phyloP scores from a whole-genome alignment of 345 rosid species.

The Garcia nutans region DNA sequence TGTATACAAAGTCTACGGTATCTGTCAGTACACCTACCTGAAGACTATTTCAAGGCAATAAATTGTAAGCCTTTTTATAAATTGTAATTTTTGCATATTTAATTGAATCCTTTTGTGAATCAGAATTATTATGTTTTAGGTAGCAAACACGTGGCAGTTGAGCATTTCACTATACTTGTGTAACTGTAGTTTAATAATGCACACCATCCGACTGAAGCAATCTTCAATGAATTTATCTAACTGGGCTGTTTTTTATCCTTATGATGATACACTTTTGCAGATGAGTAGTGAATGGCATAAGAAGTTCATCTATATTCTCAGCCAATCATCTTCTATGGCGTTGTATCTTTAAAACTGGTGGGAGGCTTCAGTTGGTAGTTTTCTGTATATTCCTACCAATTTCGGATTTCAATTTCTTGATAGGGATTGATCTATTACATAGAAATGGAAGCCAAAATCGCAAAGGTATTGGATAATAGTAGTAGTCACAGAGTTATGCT shows the following conservation, averaged over 20 bases:
- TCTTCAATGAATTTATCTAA: background rate
- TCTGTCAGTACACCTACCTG: too few relatives aligned
- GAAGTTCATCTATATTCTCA: too few relatives aligned
- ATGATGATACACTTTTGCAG: background rate
- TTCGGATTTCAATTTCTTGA: conserved; percentile 48
- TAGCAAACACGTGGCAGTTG: too few relatives aligned
- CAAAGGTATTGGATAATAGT: conserved; percentile 22
- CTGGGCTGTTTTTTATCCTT: background rate
- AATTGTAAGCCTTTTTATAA: too few relatives aligned
- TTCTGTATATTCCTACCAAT: conserved; percentile 30
- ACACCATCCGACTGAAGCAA: background rate
- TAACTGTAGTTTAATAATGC: background rate
- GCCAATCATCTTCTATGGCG: conserved; percentile 28
- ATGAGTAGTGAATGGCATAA: too few relatives aligned
- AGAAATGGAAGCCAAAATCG: conserved; percentile 52
- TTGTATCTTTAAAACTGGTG: conserved; percentile 41
- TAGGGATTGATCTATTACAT: conserved; percentile 41
- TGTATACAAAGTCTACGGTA: too few relatives aligned
- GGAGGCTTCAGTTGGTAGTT: conserved; percentile 31
- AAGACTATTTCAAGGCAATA: too few relatives aligned
- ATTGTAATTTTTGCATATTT: too few relatives aligned
- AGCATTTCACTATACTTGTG: background rate
- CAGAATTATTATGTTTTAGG: too few relatives aligned
- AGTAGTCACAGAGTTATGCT: conserved; percentile 27
- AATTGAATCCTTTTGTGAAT: too few relatives aligned